Evolutionary conservation across 2,329 filamentous ascomycete genomes (phyloP).

Genomic region (Metarhizium sp.): DNA sequence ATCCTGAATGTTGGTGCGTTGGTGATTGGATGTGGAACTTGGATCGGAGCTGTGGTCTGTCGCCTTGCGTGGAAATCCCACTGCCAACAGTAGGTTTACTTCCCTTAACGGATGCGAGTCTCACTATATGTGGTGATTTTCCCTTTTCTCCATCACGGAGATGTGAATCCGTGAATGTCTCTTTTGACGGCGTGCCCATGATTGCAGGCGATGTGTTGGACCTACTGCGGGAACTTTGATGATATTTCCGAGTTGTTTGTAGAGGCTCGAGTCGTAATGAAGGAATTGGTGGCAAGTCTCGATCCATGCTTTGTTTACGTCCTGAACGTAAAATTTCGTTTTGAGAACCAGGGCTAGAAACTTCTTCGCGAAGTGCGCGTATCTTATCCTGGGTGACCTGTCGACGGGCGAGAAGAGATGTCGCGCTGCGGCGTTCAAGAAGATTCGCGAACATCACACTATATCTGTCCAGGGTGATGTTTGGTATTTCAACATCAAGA

Average conservation of each 20-base stretch:
- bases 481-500: slow-evolving; percentile 72
- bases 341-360: background rate
- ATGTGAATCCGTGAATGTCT: slow-evolving; percentile 20
- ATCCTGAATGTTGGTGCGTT: background rate
- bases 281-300: slow-evolving; percentile 27
- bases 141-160: background rate
- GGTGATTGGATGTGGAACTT: slow-evolving; percentile 6
- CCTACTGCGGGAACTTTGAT: slow-evolving; percentile 31
- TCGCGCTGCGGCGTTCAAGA: slow-evolving; percentile 36
- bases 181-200: slow-evolving; percentile 32
- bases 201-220: slow-evolving; percentile 47
- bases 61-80: background rate
- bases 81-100: background rate
- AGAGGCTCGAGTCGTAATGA: slow-evolving; percentile 23
- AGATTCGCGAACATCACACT: slow-evolving; percentile 87
- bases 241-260: slow-evolving; percentile 6
- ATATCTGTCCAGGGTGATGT: slow-evolving; percentile 75
- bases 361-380: background rate
- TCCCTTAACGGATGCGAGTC: slow-evolving; percentile 3
- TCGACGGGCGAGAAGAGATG: slow-evolving; percentile 41
- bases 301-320: background rate
- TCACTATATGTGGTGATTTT: slow-evolving; percentile 3
- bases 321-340: slow-evolving; percentile 17
- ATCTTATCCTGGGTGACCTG: slow-evolving; percentile 51
- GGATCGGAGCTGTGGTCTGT: slow-evolving; percentile 5